These are phyloP conservation scores for Calonectria crousiana DNA, from an alignment of 2,329 filamentous ascomycete genomes.

Conservation along the genomic window DNA sequence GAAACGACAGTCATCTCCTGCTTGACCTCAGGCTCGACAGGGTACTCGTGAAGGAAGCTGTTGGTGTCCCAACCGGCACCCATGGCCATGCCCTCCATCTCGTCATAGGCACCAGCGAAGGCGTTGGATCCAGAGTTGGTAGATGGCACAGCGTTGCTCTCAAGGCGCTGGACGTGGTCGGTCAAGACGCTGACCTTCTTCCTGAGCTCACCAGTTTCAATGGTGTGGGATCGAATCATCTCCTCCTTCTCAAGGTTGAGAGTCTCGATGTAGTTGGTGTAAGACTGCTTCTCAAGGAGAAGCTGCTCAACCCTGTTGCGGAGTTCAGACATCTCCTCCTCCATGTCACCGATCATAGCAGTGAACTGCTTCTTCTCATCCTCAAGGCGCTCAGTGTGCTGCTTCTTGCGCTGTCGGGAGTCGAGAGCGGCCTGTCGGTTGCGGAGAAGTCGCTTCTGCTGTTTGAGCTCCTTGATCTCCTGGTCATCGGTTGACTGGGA, in stretches of 20 bases:
- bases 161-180: constrained; percentile 78
- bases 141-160: constrained; percentile 63
- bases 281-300: constrained; percentile 78
- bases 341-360: constrained; percentile 79
- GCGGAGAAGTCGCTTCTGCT: constrained; percentile 93
- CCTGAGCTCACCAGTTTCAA: constrained; percentile 90
- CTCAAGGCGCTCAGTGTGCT: constrained; percentile 95
- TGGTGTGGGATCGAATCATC: constrained; percentile 86
- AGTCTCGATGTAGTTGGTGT: constrained; percentile 80
- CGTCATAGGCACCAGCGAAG: constrained; percentile 79
- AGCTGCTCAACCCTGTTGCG: constrained; percentile 78
- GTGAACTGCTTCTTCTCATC: constrained; percentile 96
- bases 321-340: constrained; percentile 80
- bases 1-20: constrained; percentile 67
- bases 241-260: constrained; percentile 91
- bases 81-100: constrained; percentile 88
- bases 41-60: constrained; percentile 77
- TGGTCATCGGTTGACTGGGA: constrained; percentile 88
- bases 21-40: constrained; percentile 72
- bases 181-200: constrained; percentile 91
- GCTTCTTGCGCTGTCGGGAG: constrained; percentile 97
- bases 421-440: constrained; percentile 98
- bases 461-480: constrained; percentile 97
- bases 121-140: constrained; percentile 64
- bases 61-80: constrained; percentile 84